These are phyloP conservation scores for Populus trichocarpa DNA, from an alignment of 441 rosid genomes.

Conservation along the genomic window DNA sequence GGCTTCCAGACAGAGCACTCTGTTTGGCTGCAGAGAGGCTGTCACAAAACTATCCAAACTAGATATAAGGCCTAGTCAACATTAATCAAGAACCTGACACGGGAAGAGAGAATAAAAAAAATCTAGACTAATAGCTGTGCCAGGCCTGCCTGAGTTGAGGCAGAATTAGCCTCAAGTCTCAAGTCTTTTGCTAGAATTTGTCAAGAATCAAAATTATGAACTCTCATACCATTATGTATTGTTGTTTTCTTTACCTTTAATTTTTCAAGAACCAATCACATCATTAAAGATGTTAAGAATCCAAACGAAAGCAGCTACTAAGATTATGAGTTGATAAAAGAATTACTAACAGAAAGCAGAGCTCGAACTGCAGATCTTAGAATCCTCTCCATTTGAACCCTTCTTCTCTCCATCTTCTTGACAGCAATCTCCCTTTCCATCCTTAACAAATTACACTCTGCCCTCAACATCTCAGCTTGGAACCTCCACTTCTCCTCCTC, in stretches of 20 bases:
- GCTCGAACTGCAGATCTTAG: slow-evolving; percentile 63
- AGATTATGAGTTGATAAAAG: background rate
- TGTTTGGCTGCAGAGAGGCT: no score
- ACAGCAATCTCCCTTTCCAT: slow-evolving; percentile 78
- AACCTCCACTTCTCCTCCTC: slow-evolving; percentile 88
- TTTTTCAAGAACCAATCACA: background rate
- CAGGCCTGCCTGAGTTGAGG: background rate
- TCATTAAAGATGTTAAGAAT: background rate
- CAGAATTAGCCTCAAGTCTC: background rate
- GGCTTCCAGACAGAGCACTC: no score
- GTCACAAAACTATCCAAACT: no score
- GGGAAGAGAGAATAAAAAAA: no score
- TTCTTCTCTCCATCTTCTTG: slow-evolving; percentile 84
- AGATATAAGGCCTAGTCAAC: no score
- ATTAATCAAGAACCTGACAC: no score
- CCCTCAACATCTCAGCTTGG: slow-evolving; percentile 95
- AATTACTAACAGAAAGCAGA: slow-evolving; percentile 59
- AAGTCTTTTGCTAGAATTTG: background rate
- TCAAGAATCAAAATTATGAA: background rate
- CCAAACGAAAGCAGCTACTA: background rate
- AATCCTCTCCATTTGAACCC: slow-evolving; percentile 51
- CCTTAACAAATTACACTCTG: slow-evolving; percentile 88
- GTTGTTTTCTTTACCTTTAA: background rate
- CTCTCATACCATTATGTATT: background rate
- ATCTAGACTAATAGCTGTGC: background rate